Conservation (phyloP, 139 green algal genomes). For the Gonium pectorale region DNA sequence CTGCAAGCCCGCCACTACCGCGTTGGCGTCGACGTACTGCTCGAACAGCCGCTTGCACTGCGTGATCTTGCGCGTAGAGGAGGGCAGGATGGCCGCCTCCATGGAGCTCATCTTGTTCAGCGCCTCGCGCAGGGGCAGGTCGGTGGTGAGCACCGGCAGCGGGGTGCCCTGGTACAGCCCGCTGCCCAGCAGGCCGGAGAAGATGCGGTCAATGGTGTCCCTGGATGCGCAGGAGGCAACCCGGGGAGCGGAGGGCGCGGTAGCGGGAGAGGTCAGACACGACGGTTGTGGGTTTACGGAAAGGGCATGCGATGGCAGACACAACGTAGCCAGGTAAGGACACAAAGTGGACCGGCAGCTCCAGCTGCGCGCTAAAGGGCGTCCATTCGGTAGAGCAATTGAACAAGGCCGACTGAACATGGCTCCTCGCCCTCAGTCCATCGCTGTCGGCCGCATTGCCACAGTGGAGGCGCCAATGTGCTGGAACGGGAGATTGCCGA, state of each 20-base stretch:
- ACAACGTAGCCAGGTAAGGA: not conserved
- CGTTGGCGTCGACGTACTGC: slow-evolving; percentile 65
- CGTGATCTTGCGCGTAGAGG: slow-evolving; percentile 82
- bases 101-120: slow-evolving; percentile 52
- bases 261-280: too few species aligned
- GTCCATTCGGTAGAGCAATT: too few species aligned
- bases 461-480: too few species aligned
- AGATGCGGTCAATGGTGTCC: slow-evolving; percentile 51
- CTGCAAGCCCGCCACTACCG: slow-evolving; percentile 22
- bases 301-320: too few species aligned
- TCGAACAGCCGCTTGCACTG: slow-evolving; percentile 81
- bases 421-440: too few species aligned
- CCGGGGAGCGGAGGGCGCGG: too few species aligned
- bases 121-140: slow-evolving; percentile 61
- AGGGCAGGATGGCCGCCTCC: slow-evolving; percentile 69
- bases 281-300: too few species aligned
- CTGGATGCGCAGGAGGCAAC: slow-evolving; percentile 1
- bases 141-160: slow-evolving; percentile 68
- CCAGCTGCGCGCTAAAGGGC: too few species aligned
- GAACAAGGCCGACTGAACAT: too few species aligned
- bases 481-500: too few species aligned
- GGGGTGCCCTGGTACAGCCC: slow-evolving; percentile 48
- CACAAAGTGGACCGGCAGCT: not conserved
- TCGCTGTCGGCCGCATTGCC: too few species aligned
- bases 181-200: slow-evolving; percentile 39